Percentiles rank a stretch among this genome's conserved stretches.
Conservation (phyloP, 257 asterid genomes). For the Gentiana straminea region DNA sequence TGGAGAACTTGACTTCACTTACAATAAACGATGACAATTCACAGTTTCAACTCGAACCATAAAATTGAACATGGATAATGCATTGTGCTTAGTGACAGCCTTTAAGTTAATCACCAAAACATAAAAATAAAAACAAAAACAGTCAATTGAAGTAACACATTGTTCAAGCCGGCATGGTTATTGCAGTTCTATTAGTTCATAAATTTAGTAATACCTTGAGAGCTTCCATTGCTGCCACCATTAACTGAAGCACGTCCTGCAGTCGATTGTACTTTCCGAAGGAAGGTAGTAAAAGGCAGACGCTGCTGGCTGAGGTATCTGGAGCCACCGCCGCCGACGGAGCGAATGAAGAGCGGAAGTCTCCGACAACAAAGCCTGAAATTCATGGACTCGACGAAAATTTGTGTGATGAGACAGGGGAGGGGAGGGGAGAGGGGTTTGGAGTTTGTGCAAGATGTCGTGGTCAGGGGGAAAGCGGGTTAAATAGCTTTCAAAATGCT, state of each 20-base stretch:
- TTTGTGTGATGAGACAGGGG: no score
- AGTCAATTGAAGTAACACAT: background rate
- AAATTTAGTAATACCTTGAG: constrained; percentile 34
- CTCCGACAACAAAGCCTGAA: constrained; percentile 29
- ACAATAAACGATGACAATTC: background rate
- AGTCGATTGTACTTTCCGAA: constrained; percentile 49
- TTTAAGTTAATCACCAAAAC: background rate
- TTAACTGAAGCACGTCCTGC: constrained; percentile 37
- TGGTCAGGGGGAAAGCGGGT: no score
- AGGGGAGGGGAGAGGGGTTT: no score
- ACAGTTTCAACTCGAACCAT: no score
- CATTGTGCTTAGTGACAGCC: background rate
- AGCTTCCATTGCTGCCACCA: constrained; percentile 33
- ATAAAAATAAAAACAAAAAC: background rate
- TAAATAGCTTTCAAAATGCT: no score
- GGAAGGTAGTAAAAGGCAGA: constrained; percentile 42
- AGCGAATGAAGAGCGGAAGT: constrained; percentile 19
- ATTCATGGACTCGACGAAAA: constrained; percentile 35
- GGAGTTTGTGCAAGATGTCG: no score
- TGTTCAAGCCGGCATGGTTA: background rate
- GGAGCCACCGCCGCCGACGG: constrained; percentile 4
- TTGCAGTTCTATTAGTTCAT: background rate
- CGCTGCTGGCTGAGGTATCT: constrained; percentile 24
- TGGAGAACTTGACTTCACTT: background rate
- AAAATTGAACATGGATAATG: background rate